A percentile compares a stretch with the other conserved stretches of the same genome.
phyloP scores from a whole-genome alignment of 495 filamentous ascomycete species.

The Aspergillus sclerotiicarbonarius region DNA sequence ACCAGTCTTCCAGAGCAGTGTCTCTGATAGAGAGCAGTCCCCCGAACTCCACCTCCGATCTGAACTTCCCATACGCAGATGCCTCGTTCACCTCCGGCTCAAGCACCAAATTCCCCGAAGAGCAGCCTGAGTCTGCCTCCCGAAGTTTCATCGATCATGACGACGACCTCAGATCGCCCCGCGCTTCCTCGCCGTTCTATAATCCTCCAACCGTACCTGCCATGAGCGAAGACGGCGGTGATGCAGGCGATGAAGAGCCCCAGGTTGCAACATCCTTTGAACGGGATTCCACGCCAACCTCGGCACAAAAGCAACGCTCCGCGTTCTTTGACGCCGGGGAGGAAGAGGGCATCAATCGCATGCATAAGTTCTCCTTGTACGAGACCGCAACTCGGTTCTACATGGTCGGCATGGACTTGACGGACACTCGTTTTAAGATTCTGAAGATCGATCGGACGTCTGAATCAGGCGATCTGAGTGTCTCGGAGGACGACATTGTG shows the following conservation, averaged over 20 bases:
- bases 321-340: constrained; percentile 55
- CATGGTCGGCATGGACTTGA: constrained; percentile 85
- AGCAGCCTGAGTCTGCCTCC: constrained; percentile 10
- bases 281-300: constrained; percentile 37
- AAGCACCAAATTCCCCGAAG: constrained; percentile 16
- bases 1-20: constrained; percentile 16
- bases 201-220: constrained; percentile 23
- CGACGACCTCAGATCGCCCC: constrained; percentile 15
- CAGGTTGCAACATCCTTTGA: constrained; percentile 43
- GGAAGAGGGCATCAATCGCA: constrained; percentile 72
- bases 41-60: constrained; percentile 12
- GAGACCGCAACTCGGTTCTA: constrained; percentile 92
- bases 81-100: constrained; percentile 15
- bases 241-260: constrained; percentile 44
- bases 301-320: constrained; percentile 44
- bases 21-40: constrained; percentile 17
- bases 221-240: constrained; percentile 28
- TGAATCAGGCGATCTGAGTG: constrained; percentile 73
- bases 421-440: constrained; percentile 84
- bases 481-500: constrained; percentile 90
- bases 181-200: constrained; percentile 25
- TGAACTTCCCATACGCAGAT: constrained; percentile 8
- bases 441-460: constrained; percentile 91
- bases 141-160: constrained; percentile 15
- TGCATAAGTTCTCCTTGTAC: constrained; percentile 95